A percentile compares a stretch with the other conserved stretches of the same genome.
These are phyloP conservation scores for Pseudopyricularia javanii DNA, from an alignment of 2,329 filamentous ascomycete species.

Conservation along the genomic window DNA sequence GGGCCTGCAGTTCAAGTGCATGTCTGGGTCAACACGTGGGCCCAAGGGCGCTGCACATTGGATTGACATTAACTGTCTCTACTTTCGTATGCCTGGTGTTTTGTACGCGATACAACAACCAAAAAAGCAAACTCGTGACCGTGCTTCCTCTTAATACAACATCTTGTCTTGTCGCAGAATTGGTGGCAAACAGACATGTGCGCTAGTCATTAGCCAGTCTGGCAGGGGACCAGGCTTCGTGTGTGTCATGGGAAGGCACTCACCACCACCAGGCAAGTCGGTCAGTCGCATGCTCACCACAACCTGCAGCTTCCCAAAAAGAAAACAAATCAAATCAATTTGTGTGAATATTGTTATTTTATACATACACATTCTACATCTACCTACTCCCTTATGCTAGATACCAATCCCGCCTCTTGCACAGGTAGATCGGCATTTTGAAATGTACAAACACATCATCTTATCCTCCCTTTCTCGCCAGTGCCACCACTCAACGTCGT, in stretches of 20 bases:
- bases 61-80: neutral
- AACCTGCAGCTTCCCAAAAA: neutral
- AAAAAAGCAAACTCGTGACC: too few relatives aligned
- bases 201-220: neutral
- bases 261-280: too few relatives aligned
- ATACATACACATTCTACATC: too few relatives aligned
- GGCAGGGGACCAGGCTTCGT: neutral
- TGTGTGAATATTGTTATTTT: too few relatives aligned
- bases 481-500: neutral
- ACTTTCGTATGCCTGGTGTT: too few relatives aligned
- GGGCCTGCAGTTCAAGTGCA: neutral
- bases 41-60: neutral
- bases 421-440: too few relatives aligned
- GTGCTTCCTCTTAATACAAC: too few relatives aligned
- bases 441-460: too few relatives aligned
- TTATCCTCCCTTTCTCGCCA: neutral
- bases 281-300: neutral
- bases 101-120: too few relatives aligned
- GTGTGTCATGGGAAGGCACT: neutral
- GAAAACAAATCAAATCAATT: neutral
- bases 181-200: too few relatives aligned
- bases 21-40: neutral
- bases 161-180: neutral
- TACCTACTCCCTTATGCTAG: too few relatives aligned
- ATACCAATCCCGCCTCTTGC: too few relatives aligned